phyloP scores from a whole-genome alignment of 306 rosid genomes.

The Cucurbita maxima region DNA sequence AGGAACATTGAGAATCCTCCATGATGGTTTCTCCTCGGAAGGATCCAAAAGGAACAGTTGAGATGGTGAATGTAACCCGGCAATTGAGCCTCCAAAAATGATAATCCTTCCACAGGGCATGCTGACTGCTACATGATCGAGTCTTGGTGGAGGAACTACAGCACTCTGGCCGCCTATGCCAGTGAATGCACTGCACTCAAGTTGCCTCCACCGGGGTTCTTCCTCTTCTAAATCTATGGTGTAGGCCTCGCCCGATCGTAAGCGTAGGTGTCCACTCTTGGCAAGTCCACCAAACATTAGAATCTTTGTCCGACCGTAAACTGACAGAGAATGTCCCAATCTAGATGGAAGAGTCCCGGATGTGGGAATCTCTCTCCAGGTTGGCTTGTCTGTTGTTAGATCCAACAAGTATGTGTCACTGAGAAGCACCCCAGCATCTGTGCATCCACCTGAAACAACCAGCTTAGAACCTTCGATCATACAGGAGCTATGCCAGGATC shows the following conservation, averaged over 20 bases:
- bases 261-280: conserved; percentile 70
- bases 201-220: conserved; percentile 74
- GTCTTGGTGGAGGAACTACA: conserved; percentile 80
- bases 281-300: conserved; percentile 99
- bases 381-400: conserved; percentile 54
- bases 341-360: conserved; percentile 82
- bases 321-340: conserved; percentile 89
- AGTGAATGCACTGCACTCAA: conserved; percentile 54
- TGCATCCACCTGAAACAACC: conserved; percentile 92
- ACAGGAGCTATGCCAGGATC: conserved; percentile 99
- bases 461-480: conserved; percentile 82
- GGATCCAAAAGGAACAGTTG: conserved; percentile 95
- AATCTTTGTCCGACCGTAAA: conserved; percentile 69
- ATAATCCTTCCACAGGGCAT: conserved; percentile 99
- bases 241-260: conserved; percentile 86
- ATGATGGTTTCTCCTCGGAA: conserved; percentile 87
- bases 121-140: conserved; percentile 93
- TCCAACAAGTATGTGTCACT: conserved; percentile 77
- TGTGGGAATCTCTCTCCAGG: conserved; percentile 84
- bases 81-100: conserved; percentile 83
- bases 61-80: conserved; percentile 94
- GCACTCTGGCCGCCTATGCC: conserved; percentile 72
- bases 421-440: conserved; percentile 82
- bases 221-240: conserved; percentile 75
- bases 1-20: conserved; percentile 89